Conservation (phyloP, 148 eudicot species). For the Chenopodium quinoa region DNA sequence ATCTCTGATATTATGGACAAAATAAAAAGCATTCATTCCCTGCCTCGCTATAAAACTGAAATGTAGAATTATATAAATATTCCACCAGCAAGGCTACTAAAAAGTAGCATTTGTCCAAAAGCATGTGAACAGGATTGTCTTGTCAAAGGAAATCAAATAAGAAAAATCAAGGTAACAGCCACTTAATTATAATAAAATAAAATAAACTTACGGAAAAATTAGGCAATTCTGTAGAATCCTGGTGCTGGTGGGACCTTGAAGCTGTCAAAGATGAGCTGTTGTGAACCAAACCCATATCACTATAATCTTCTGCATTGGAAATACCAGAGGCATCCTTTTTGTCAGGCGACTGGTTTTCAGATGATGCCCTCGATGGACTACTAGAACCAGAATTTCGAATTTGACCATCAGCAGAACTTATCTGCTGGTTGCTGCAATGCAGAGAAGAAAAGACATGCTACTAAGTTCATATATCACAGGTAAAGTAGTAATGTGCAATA, state of each 20-base stretch:
- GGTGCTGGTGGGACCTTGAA: conserved; percentile 57
- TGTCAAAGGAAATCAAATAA: not conserved
- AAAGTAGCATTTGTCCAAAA: not conserved
- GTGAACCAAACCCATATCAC: conserved; percentile 52
- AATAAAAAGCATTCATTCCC: not conserved
- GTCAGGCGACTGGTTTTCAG: conserved; percentile 51
- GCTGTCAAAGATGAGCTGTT: conserved; percentile 45
- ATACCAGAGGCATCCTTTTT: conserved; percentile 40
- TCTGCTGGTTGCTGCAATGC: conserved; percentile 46
- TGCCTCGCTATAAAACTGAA: not conserved
- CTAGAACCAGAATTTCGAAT: conserved; percentile 50
- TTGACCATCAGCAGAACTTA: conserved; percentile 47
- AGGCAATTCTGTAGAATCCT: conserved; percentile 49
- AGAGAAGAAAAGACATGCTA: not conserved
- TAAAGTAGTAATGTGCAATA: too few relatives aligned
- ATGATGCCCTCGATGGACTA: conserved; percentile 51
- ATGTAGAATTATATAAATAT: not conserved
- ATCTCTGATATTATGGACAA: not conserved
- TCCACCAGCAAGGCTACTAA: not conserved
- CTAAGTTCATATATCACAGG: too few relatives aligned
- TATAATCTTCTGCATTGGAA: conserved; percentile 43
- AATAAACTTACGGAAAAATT: conserved; percentile 62
- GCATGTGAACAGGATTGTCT: not conserved
- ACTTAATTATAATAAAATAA: not conserved
- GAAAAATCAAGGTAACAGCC: not conserved